Conservation (phyloP, 1,284 basidiomycete species). For the Apiotrichum veenhuisii region DNA sequence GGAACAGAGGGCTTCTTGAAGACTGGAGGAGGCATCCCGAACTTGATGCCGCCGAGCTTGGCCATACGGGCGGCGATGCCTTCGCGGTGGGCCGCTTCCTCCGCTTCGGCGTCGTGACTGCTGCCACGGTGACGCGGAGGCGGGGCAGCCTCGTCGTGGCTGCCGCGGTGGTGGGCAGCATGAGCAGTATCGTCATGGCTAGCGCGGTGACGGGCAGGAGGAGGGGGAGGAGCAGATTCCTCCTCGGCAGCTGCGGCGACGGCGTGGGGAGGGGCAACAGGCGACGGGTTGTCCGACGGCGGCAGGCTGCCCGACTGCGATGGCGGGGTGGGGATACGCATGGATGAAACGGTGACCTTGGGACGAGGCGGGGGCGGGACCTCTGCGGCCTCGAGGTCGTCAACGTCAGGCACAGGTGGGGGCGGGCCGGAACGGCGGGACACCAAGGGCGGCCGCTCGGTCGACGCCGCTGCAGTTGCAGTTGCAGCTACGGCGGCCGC, state of each 20-base stretch:
- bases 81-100: conserved; percentile 71
- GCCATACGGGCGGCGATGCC: conserved; percentile 86
- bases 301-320: background rate
- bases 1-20: conserved; percentile 21
- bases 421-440: conserved; percentile 14
- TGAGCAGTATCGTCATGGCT: too few relatives aligned
- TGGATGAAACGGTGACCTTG: background rate
- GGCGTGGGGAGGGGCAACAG: background rate
- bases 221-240: conserved; percentile 14
- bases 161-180: too few relatives aligned
- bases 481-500: too few relatives aligned
- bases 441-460: background rate
- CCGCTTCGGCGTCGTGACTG: background rate
- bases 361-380: conserved; percentile 13
- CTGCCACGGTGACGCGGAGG: background rate
- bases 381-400: conserved; percentile 13
- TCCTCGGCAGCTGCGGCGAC: conserved; percentile 4
- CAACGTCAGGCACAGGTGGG: conserved; percentile 14
- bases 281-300: background rate
- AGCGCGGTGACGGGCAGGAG: conserved; percentile 1
- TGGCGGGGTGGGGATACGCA: background rate
- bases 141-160: conserved; percentile 12
- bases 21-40: conserved; percentile 57
- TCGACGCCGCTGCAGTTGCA: background rate
- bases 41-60: conserved; percentile 74